Evolutionary conservation across 805 yeast genomes (phyloP), one percentile per base, ranked within the genome.

Genomic region (Teunomyces kruisii): DNA sequence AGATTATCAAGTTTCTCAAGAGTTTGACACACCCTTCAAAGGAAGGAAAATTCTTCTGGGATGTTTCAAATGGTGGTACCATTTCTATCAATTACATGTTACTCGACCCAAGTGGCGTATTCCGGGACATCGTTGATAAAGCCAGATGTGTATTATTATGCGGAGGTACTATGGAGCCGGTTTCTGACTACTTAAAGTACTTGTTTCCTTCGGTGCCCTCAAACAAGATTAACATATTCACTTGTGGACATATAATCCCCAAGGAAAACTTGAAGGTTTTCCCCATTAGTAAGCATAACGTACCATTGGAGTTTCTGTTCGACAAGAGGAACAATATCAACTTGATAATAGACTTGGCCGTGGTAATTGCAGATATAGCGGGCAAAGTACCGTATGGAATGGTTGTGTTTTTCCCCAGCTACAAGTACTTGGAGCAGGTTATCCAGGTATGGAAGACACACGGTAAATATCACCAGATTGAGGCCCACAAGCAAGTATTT

Each of bases 111-210:
- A 81, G 88, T 44, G 79, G 78, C 39, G 70, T 79, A 2, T 88
- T 91, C 58, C 70, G 74, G 43, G 83, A 82, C 2, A 71, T 92
- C 2, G 79, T 88, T 0, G 80, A 80, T 2, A 76, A 80, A 10
- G 74, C 89, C 0, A 74, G 74, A 51, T 84, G 91, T 61, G 85
- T 91, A 0, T 70, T 92, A 1, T 60, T 91, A 2, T 94, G 96
- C 1, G 98, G 98, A 29, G 98, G 98, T 10, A 91, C 98, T 0
- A 88, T 90, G 96, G 92, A 87, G 58, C 97, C 97, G 0, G 71
- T 83, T 28, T 57, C 72, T n/a, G 96, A 91, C 51, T 86, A 83
- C 58, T 64, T 76, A 5, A 69, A 79, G n/a, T 79, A 75, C 50
- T 64, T 90, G 30, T 80, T 88, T 40, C 95, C 96, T 0, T 74